Conservation (phyloP, 1,284 basidiomycete genomes). For the Tilletia horrida region DNA sequence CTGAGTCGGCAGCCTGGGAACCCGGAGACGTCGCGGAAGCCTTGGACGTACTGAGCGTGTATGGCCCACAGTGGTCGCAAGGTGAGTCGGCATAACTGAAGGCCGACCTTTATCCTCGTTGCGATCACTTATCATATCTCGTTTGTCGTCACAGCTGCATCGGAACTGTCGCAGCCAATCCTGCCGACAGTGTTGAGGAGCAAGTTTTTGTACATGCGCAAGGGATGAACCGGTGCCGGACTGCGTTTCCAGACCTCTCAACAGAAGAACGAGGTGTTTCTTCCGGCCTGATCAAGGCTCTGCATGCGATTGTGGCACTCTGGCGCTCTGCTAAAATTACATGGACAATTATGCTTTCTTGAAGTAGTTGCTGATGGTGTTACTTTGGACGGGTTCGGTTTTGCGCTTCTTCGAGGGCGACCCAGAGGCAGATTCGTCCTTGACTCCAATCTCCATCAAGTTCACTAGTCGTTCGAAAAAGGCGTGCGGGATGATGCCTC, state of each 20-base stretch:
- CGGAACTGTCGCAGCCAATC: no score
- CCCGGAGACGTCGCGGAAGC: not conserved
- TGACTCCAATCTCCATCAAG: conserved; percentile 45
- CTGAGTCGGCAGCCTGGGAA: not conserved
- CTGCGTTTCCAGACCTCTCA: no score
- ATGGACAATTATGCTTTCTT: conserved; percentile 7
- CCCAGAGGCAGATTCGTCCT: not conserved
- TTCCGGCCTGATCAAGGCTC: no score
- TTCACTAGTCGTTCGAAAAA: conserved; percentile 31
- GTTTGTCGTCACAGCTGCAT: no score
- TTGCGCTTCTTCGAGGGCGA: conserved; percentile 6
- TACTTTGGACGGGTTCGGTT: not conserved
- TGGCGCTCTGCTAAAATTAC: no score
- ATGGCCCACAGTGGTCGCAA: conserved; percentile 1
- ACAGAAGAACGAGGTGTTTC: no score
- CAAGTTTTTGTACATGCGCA: no score
- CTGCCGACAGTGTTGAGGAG: no score
- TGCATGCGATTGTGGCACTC: no score
- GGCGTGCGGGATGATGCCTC: conserved; percentile 37
- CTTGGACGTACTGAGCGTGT: not conserved
- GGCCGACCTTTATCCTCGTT: no score
- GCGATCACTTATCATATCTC: no score
- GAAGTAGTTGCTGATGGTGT: conserved; percentile 12
- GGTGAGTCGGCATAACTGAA: not conserved
- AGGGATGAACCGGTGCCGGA: no score